Conservation (phyloP, 1,139 yeast genomes). For the Geotrichum siamense region DNA sequence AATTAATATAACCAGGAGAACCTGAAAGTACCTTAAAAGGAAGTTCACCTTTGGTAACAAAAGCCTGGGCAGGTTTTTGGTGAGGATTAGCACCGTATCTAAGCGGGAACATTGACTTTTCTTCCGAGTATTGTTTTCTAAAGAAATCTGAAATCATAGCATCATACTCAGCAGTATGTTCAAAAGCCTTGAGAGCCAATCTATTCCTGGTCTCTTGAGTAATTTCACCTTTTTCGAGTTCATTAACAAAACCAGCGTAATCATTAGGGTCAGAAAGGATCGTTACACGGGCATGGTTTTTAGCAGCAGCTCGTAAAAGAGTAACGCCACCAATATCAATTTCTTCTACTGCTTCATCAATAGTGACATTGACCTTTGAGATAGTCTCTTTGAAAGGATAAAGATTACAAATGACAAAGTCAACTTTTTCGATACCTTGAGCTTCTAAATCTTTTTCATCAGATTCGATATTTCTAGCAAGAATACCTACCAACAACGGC, state of each 20-base stretch:
- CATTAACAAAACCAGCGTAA: constrained; percentile 78
- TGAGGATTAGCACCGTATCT: constrained; percentile 99
- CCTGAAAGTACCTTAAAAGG: constrained; percentile 93
- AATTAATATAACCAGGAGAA: constrained; percentile 94
- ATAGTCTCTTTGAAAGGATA: constrained; percentile 98
- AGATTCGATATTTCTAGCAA: constrained; percentile 84
- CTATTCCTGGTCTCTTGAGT: constrained; percentile 67
- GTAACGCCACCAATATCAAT: constrained; percentile 98
- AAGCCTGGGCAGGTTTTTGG: constrained; percentile 98
- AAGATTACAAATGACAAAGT: constrained; percentile 92
- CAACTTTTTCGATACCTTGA: constrained; percentile 91
- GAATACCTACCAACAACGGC: too few relatives aligned
- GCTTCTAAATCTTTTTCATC: constrained; percentile 82
- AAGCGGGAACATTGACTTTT: constrained; percentile 78
- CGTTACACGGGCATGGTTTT: constrained; percentile 93
- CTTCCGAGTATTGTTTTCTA: constrained; percentile 94
- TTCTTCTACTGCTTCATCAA: constrained; percentile 97
- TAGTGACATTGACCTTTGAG: constrained; percentile 89
- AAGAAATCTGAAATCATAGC: constrained; percentile 92
- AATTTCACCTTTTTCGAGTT: constrained; percentile 58
- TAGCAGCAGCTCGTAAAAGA: constrained; percentile 94
- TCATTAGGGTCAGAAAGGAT: constrained; percentile 91
- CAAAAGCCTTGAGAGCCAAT: constrained; percentile 92
- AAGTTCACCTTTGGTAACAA: constrained; percentile 72
- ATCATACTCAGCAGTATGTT: constrained; percentile 97